Percentiles rank a stretch among this genome's conserved stretches.
phyloP scores from a whole-genome alignment of 2,329 filamentous ascomycete species.

The Davidsoniella neocaledoniae region DNA sequence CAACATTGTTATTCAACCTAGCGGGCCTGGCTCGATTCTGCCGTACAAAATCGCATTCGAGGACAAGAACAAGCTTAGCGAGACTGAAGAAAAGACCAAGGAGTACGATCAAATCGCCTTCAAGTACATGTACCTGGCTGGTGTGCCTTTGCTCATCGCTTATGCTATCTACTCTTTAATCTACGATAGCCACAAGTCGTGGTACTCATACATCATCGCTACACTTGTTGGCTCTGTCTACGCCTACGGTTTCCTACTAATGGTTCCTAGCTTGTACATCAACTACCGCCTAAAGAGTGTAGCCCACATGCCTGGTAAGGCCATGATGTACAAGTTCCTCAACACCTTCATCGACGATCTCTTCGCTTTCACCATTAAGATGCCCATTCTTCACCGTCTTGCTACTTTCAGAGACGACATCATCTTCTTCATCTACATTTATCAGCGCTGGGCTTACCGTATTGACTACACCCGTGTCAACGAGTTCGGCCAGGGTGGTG shows the following conservation, averaged over 20 bases:
- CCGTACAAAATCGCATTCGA: conserved; percentile 76
- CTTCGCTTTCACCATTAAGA: conserved; percentile 98
- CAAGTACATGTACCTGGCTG: conserved; percentile 86
- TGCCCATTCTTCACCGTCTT: conserved; percentile 84
- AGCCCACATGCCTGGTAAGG: conserved; percentile 90
- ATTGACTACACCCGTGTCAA: conserved; percentile 86
- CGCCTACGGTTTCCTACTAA: conserved; percentile 97
- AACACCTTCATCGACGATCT: conserved; percentile 99
- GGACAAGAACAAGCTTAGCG: conserved; percentile 89
- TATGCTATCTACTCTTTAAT: conserved; percentile 84
- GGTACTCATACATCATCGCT: conserved; percentile 92
- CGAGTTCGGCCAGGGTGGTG: conserved; percentile 96
- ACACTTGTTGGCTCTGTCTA: conserved; percentile 94
- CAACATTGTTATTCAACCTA: conserved; percentile 62
- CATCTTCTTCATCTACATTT: conserved; percentile 96
- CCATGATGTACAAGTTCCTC: conserved; percentile 96
- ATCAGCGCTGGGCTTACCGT: conserved; percentile 86
- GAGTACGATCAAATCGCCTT: conserved; percentile 98
- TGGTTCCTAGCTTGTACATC: conserved; percentile 95
- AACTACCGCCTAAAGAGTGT: conserved; percentile 95
- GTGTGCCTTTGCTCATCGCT: conserved; percentile 72
- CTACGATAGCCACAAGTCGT: conserved; percentile 92
- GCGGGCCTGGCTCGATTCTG: conserved; percentile 49
- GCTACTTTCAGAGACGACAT: conserved; percentile 88
- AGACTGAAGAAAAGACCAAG: conserved; percentile 94